Evolutionary conservation across 371 early-diverging fungal species (phyloP).

Genomic region (Mucor piriformis): DNA sequence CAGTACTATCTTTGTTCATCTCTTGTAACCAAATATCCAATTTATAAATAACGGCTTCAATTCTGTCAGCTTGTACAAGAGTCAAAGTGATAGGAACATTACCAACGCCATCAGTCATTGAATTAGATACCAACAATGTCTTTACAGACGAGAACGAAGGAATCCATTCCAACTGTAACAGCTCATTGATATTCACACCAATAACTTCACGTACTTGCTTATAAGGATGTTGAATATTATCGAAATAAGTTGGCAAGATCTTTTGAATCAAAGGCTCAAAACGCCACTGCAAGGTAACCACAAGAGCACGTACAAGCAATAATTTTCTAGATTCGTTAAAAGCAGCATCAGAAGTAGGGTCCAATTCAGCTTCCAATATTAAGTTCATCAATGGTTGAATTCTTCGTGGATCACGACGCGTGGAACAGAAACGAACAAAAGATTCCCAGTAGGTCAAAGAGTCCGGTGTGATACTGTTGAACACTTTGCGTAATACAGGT

Average conservation of each 20-base stretch:
- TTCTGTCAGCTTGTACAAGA: constrained; percentile 28
- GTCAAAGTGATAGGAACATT: constrained; percentile 42
- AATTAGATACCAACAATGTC: constrained; percentile 42
- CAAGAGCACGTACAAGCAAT: constrained; percentile 59
- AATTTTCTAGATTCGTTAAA: constrained; percentile 84
- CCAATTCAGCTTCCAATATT: constrained; percentile 68
- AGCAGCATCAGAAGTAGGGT: constrained; percentile 79
- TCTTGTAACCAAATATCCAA: constrained; percentile 50
- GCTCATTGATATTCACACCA: constrained; percentile 70
- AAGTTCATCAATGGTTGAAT: constrained; percentile 69
- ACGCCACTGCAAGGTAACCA: constrained; percentile 73
- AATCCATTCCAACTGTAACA: constrained; percentile 67
- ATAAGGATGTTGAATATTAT: constrained; percentile 77
- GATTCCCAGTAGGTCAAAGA: constrained; percentile 78
- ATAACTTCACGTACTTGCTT: constrained; percentile 86
- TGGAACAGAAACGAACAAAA: constrained; percentile 56
- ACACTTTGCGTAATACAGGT: constrained; percentile 54
- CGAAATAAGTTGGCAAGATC: constrained; percentile 57
- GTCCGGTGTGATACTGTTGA: constrained; percentile 67
- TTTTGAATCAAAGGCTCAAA: constrained; percentile 47
- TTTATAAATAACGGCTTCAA: constrained; percentile 25
- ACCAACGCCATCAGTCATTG: constrained; percentile 36
- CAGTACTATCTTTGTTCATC: constrained; percentile 31
- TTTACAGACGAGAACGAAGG: constrained; percentile 57
- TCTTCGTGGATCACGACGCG: constrained; percentile 84